Percentiles rank a stretch among this genome's conserved stretches.
These are phyloP conservation scores for Brassica nigra DNA, from an alignment of 345 rosid species.

Conservation along the genomic window DNA sequence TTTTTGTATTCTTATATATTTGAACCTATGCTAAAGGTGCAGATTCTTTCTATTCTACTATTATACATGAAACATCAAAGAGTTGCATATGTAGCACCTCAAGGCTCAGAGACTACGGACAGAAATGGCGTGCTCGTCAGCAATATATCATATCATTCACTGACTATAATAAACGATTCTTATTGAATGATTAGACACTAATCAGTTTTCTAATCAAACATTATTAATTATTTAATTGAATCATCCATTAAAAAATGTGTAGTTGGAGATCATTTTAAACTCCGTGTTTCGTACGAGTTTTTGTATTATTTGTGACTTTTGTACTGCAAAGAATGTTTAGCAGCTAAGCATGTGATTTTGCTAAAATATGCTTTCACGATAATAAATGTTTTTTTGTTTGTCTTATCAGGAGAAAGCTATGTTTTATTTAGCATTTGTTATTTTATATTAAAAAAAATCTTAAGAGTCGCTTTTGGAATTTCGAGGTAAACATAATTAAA, in stretches of 20 bases:
- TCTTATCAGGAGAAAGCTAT: background rate
- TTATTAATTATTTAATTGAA: slow-evolving; percentile 23
- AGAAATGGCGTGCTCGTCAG: slow-evolving; percentile 36
- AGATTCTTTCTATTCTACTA: slow-evolving; percentile 22
- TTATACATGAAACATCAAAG: slow-evolving; percentile 10
- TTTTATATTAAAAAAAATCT: background rate
- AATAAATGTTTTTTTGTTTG: background rate
- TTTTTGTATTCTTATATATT: background rate
- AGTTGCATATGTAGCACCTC: slow-evolving; percentile 15
- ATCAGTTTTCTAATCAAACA: slow-evolving; percentile 4
- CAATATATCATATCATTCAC: slow-evolving; percentile 10
- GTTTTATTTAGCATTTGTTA: background rate
- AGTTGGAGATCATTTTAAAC: slow-evolving; percentile 31
- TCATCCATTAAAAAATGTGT: slow-evolving; percentile 4
- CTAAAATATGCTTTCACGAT: slow-evolving; percentile 15
- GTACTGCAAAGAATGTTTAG: slow-evolving; percentile 37
- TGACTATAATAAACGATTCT: slow-evolving; percentile 15
- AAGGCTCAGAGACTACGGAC: slow-evolving; percentile 18
- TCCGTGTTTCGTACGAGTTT: slow-evolving; percentile 50
- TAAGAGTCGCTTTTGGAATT: background rate
- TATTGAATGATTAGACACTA: slow-evolving; percentile 21
- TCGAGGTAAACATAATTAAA: background rate
- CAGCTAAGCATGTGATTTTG: slow-evolving; percentile 33
- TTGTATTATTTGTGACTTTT: slow-evolving; percentile 16
- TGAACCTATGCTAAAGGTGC: background rate